Base-by-base conservation (phyloP, 345 rosid species). In the Euphorbia tirucalli region DNA sequence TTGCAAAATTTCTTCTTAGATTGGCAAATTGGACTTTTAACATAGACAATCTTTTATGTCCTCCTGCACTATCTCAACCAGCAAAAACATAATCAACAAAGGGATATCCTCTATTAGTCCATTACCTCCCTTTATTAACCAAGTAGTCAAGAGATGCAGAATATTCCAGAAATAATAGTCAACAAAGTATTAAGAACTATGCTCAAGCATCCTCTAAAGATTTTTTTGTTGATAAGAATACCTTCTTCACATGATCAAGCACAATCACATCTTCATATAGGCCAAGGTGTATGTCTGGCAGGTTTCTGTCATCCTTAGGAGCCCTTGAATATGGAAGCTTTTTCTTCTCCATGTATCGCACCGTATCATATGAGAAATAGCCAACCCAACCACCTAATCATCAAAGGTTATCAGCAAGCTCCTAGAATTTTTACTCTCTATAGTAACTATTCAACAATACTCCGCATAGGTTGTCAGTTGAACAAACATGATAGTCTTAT, bases 341-440 rank as follows among this genome's bases (percentile, higher is more conserved):
- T 75, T 84, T 87, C 79, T 84, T 90, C 82, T 94, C 98, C 8
- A 83, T 89, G 18, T 94, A 89, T 54, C 97, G 89, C 61, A 94
- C 90, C 1, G 95, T 90, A 66, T 92, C 97, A 35, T 94, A 94
- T 0, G 98, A 89, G 81, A 94, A 94, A 77, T 84, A 92, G 71
- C 98, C 98, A 78, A 92, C 84, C 98, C 98, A 94, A 39, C 98
- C 98, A 85, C 98, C 98, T 92, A 74, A 15, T 30, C 66, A 71
- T 52, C 44, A 61, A n/a, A 65, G 31, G 32, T 48, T 15, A 64
- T 56, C 61, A 68, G 25, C 11, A 37, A 71, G 48, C 44, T 55
- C 39, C 50, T n/a, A 46, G 3, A 41, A 41, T n/a, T n/a, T n/a
- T 21, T 35, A 27, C 59, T 35, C 61, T 25, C 10, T 22, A 28